Percentiles rank a stretch among this genome's conserved stretches.
Evolutionary conservation across 208 protist species (phyloP).

Genomic region (Crithidia expoeki): DNA sequence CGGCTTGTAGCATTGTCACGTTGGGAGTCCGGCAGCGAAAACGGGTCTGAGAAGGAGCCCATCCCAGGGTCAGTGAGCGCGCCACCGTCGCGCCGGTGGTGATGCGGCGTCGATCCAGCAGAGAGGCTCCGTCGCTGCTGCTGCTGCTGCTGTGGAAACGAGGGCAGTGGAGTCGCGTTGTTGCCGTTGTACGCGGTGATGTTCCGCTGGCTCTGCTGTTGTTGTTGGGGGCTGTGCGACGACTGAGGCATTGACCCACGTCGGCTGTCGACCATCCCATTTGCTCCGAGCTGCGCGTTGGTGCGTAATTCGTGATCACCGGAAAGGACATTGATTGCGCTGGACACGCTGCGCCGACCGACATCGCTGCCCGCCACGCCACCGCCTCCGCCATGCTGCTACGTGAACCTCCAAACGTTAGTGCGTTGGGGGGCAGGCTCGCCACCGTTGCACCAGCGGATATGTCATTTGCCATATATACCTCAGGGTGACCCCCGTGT

Average conservation of each 20-base stretch:
- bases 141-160: not conserved
- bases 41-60: constrained; percentile 13
- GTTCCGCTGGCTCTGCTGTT: constrained; percentile 9
- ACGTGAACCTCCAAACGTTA: not conserved
- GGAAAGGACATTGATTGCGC: constrained; percentile 46
- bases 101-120: not conserved
- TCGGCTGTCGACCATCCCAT: constrained; percentile 15
- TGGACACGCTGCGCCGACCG: constrained; percentile 29
- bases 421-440: not conserved
- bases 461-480: constrained; percentile 6
- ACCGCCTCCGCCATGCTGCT: constrained; percentile 10
- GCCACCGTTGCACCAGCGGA: not conserved
- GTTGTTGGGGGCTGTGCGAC: not conserved
- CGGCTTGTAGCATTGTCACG: not conserved
- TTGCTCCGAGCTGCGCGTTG: constrained; percentile 25
- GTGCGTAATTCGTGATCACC: constrained; percentile 42
- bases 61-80: constrained; percentile 20
- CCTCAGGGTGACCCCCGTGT: constrained; percentile 18
- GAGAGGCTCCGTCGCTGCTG: constrained; percentile 22
- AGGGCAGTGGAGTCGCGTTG: not conserved
- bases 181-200: constrained; percentile 11
- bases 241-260: not conserved
- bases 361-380: constrained; percentile 17
- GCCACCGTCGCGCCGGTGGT: not conserved
- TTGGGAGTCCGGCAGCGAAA: not conserved